Base-by-base conservation (phyloP, 148 eudicot genomes). In the Limonium bicolor region DNA sequence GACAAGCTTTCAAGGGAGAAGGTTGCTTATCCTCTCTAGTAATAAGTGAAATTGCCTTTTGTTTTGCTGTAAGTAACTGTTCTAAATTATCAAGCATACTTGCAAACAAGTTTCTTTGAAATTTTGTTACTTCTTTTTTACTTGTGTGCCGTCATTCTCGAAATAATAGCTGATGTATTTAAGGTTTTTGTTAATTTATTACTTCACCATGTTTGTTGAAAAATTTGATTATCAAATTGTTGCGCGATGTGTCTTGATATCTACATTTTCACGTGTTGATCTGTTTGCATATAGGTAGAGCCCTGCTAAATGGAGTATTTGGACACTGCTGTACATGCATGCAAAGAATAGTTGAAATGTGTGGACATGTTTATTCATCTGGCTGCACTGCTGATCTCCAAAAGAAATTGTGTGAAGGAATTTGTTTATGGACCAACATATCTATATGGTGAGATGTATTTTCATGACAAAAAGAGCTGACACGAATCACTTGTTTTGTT, bases 1-100 rank as follows among this genome's bases (percentile, higher is more conserved):
- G 99, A 66, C 88, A 81, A 71, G 95, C 95, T 71, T 85, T 81
- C 46, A 69, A 68, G 53, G 73, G 74, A 54, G 69, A 85, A 92
- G 99, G 99, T 90, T 59, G 51, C 32, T 61, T 53, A 41, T 48
- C 54, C 52, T 36, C 30, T 63, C 50, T 50, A 57, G 20, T 51
- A 27, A 53, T 23, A 8, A 37, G 29, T 34, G 4, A 15, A 27
- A 27, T 60, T 20, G 31, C 12, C 53, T 33, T 36, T 20, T 41
- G 20, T 27, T 53, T 30, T 31, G 14, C 6, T 46, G 36, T 18
- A 29, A 13, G 11, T 29, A 6, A 1, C 35, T 11, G n/a, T 25
- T 25, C 15, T 24, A 43, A 21, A 43, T 24, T 25, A 13, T 36
- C 41, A 36, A 21, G 20, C 15, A 22, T 4, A 17, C 22, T 41